These are phyloP conservation scores for Suaeda aralocaspica DNA, from an alignment of 148 eudicot genomes.

Conservation along the genomic window DNA sequence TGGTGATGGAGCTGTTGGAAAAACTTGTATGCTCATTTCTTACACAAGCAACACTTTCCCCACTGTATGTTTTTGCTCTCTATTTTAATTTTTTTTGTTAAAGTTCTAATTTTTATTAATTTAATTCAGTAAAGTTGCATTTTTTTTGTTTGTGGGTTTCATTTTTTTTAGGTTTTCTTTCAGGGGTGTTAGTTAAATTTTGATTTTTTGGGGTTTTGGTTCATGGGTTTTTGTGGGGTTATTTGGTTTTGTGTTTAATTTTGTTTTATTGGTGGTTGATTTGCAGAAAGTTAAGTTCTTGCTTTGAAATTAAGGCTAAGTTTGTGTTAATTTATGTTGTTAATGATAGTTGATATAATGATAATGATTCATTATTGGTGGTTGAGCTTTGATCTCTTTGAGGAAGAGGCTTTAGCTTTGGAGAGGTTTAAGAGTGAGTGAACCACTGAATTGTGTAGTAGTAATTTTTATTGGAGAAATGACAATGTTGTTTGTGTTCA, in stretches of 20 bases:
- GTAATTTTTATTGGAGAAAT: not conserved
- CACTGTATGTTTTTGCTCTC: slow-evolving; percentile 28
- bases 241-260: not conserved
- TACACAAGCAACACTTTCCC: slow-evolving; percentile 53
- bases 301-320: too few species aligned
- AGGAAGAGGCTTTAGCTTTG: not conserved
- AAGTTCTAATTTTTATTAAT: not conserved
- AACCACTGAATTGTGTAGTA: not conserved
- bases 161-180: not conserved
- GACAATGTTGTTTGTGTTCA: not conserved
- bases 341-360: not conserved
- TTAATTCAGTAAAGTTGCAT: not conserved
- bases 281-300: not conserved
- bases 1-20: slow-evolving; percentile 37
- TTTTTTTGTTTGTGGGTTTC: slow-evolving; percentile 11
- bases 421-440: not conserved
- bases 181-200: slow-evolving; percentile 1
- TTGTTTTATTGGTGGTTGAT: slow-evolving; percentile 2
- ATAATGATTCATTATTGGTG: too few species aligned
- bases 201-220: not conserved
- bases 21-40: slow-evolving; percentile 38
- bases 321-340: not conserved
- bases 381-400: slow-evolving; percentile 10
- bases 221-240: slow-evolving; percentile 4
- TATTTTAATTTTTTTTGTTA: not conserved